Evolutionary conservation across 108 stramenopile genomes (phyloP).

Genomic region (Conticribra weissflogii): DNA sequence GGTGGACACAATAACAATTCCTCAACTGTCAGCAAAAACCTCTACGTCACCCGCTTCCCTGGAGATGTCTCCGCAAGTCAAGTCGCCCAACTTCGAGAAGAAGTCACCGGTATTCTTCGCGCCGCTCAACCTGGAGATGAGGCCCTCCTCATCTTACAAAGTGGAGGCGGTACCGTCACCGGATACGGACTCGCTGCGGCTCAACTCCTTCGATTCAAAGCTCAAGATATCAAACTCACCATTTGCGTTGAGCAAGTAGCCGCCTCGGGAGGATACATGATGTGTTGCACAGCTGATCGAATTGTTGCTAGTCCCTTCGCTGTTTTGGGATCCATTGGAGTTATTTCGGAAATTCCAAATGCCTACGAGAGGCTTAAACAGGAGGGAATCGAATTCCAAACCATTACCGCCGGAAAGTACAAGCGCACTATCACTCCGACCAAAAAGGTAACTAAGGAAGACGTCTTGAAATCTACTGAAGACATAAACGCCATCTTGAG

Average conservation of each 20-base stretch:
- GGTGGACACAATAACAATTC: slow-evolving; percentile 3
- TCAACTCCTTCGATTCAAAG: slow-evolving; percentile 83
- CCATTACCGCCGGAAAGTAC: slow-evolving; percentile 92
- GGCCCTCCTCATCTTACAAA: slow-evolving; percentile 81
- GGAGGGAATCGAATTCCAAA: slow-evolving; percentile 94
- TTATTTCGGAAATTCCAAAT: slow-evolving; percentile 92
- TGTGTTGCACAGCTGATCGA: slow-evolving; percentile 83
- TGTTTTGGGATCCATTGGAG: slow-evolving; percentile 89
- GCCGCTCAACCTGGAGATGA: slow-evolving; percentile 87
- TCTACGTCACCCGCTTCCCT: slow-evolving; percentile 83
- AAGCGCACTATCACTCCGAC: slow-evolving; percentile 92
- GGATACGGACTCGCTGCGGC: slow-evolving; percentile 94
- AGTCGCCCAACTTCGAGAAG: slow-evolving; percentile 82
- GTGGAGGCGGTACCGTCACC: slow-evolving; percentile 93
- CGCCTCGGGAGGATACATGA: slow-evolving; percentile 85
- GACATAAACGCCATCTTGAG: slow-evolving; percentile 82
- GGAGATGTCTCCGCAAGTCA: slow-evolving; percentile 89
- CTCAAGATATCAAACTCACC: slow-evolving; percentile 80
- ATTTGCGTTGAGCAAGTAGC: slow-evolving; percentile 96
- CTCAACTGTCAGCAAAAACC: slow-evolving; percentile 25
- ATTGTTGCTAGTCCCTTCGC: slow-evolving; percentile 87
- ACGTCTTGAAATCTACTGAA: slow-evolving; percentile 79
- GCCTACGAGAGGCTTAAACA: slow-evolving; percentile 85
- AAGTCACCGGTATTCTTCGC: slow-evolving; percentile 88
- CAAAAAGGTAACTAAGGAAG: slow-evolving; percentile 90